Evolutionary conservation across 2,329 filamentous ascomycete species (phyloP).

Genomic region (Juglanconis juglandina): DNA sequence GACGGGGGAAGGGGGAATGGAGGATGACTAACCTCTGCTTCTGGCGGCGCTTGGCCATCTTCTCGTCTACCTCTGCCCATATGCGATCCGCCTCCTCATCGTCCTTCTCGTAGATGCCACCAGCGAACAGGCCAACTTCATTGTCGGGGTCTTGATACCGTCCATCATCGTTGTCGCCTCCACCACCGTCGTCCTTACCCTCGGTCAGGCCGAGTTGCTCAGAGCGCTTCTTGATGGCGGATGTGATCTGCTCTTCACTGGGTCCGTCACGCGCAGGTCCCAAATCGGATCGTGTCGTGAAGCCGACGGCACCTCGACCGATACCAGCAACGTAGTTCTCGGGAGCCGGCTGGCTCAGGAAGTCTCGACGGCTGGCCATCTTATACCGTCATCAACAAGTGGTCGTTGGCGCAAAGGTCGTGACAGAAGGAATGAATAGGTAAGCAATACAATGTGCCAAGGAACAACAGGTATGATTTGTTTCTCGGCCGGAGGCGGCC

Average conservation of each 20-base stretch:
- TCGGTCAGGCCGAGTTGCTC: slow-evolving; percentile 67
- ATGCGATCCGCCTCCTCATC: slow-evolving; percentile 97
- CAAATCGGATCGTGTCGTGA: slow-evolving; percentile 94
- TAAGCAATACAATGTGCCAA: background rate
- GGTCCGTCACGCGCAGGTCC: slow-evolving; percentile 93
- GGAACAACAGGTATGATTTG: too few relatives aligned
- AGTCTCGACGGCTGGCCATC: slow-evolving; percentile 71
- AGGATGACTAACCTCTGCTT: slow-evolving; percentile 71
- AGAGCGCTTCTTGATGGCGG: slow-evolving; percentile 90
- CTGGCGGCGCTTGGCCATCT: slow-evolving; percentile 88
- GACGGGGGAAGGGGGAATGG: slow-evolving; percentile 25
- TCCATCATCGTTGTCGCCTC: slow-evolving; percentile 67
- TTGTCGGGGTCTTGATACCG: slow-evolving; percentile 96
- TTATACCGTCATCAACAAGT: slow-evolving; percentile 13
- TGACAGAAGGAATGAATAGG: background rate
- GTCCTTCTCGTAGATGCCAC: slow-evolving; percentile 93
- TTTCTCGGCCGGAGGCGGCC: background rate
- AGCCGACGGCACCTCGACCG: slow-evolving; percentile 94
- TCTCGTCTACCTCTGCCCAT: slow-evolving; percentile 93
- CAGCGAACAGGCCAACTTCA: slow-evolving; percentile 91
- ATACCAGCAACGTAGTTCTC: slow-evolving; percentile 94
- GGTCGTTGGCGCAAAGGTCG: background rate
- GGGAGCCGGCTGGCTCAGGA: slow-evolving; percentile 79
- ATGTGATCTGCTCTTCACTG: slow-evolving; percentile 97
- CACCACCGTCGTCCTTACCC: slow-evolving; percentile 58